These are phyloP conservation scores for Penicillium sp. DNA, from an alignment of 2,329 filamentous ascomycete genomes.

Conservation along the genomic window DNA sequence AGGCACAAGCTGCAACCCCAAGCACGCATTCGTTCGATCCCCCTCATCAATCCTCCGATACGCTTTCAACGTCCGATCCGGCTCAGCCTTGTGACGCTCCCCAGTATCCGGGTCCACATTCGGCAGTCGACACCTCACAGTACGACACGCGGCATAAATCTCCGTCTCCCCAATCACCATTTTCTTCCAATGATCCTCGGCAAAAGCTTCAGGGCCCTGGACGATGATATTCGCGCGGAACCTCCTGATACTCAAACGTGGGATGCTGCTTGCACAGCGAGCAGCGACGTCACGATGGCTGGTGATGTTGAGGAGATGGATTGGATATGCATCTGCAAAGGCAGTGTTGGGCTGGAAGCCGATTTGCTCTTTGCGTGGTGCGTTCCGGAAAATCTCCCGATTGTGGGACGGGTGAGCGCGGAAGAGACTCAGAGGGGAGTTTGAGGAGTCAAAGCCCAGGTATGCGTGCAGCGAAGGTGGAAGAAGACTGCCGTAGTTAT, in stretches of 20 bases:
- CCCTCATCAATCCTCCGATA: conserved; percentile 58
- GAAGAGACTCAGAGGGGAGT: conserved; percentile 55
- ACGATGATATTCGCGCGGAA: conserved; percentile 64
- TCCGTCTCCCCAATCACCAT: conserved; percentile 48
- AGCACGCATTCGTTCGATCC: conserved; percentile 51
- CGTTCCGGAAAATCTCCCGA: conserved; percentile 58
- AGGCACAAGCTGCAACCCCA: conserved; percentile 58
- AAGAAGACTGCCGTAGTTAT: conserved; percentile 46
- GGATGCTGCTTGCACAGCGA: conserved; percentile 44
- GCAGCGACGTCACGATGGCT: conserved; percentile 57
- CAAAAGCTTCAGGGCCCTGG: conserved; percentile 56
- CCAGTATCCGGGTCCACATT: conserved; percentile 63
- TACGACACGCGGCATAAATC: conserved; percentile 59
- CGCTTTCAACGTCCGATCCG: conserved; percentile 53
- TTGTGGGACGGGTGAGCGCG: conserved; percentile 51
- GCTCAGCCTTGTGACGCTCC: conserved; percentile 52
- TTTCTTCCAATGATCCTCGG: conserved; percentile 62
- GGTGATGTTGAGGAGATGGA: conserved; percentile 60
- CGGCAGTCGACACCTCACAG: conserved; percentile 60
- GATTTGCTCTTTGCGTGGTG: conserved; percentile 55
- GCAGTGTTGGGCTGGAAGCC: conserved; percentile 59
- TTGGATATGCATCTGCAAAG: conserved; percentile 63
- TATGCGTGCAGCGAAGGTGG: conserved; percentile 56
- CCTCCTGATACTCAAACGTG: conserved; percentile 54
- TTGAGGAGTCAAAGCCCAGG: conserved; percentile 35